These are phyloP conservation scores for Ottelia alismoides DNA, from an alignment of 106 monocot species.

Conservation along the genomic window DNA sequence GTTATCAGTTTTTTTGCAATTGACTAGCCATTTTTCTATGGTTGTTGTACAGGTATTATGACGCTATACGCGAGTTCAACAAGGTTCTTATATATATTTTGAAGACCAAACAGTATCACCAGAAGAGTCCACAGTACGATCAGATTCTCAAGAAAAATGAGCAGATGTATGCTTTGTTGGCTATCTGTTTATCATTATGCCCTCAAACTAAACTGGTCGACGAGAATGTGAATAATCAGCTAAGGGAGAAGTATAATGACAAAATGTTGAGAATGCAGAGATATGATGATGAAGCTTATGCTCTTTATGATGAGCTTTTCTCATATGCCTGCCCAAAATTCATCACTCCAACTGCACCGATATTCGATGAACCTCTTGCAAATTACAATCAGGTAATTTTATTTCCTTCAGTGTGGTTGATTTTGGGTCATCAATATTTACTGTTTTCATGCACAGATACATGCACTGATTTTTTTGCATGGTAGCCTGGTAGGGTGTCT, in stretches of 20 bases:
- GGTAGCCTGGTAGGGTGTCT: too few relatives aligned
- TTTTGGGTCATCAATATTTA: too few relatives aligned
- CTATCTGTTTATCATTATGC: constrained; percentile 81
- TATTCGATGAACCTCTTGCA: constrained; percentile 63
- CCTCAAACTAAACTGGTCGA: constrained; percentile 81
- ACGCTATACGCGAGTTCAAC: constrained; percentile 83
- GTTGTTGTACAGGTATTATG: constrained; percentile 46
- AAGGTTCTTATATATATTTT: constrained; percentile 85
- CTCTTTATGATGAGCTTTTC: constrained; percentile 89
- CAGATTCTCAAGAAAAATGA: constrained; percentile 98
- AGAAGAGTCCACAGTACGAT: constrained; percentile 95
- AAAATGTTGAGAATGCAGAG: constrained; percentile 97
- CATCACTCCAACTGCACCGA: constrained; percentile 75
- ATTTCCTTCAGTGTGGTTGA: too few relatives aligned
- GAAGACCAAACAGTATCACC: constrained; percentile 89
- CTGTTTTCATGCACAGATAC: too few relatives aligned
- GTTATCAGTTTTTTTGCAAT: too few relatives aligned
- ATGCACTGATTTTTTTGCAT: too few relatives aligned
- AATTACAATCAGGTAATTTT: constrained; percentile 97
- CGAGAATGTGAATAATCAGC: constrained; percentile 72
- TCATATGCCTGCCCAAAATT: constrained; percentile 97
- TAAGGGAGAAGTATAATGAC: constrained; percentile 91
- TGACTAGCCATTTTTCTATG: neutral
- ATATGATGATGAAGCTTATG: constrained; percentile 84
- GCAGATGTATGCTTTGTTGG: constrained; percentile 94